Percentiles rank a stretch among this genome's conserved stretches.
These are phyloP conservation scores for Botrytis pseudocinerea DNA, from an alignment of 2,329 filamentous ascomycete genomes.

Conservation along the genomic window DNA sequence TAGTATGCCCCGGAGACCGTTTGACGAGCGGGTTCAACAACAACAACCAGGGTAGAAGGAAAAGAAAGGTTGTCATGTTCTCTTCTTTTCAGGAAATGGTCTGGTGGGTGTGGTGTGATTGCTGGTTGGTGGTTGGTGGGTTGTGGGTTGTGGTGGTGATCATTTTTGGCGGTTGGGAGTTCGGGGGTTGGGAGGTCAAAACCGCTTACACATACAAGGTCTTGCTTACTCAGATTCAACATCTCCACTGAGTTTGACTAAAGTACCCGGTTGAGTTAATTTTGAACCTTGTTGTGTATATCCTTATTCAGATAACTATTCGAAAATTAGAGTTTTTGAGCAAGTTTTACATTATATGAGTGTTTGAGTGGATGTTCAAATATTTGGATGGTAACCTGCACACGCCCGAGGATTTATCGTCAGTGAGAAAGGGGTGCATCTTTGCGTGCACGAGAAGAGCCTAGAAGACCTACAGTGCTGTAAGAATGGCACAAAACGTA, in stretches of 20 bases:
- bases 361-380: neutral
- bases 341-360: neutral
- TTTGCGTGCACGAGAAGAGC: neutral
- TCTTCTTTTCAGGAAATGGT: neutral
- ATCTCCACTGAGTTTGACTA: conserved; percentile 11
- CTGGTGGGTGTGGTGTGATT: conserved; percentile 10
- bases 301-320: neutral
- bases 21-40: neutral
- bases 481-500: neutral
- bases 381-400: neutral
- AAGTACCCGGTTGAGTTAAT: conserved; percentile 6
- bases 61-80: neutral
- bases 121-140: conserved; percentile 9
- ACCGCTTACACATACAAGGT: conserved; percentile 23
- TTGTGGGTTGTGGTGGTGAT: conserved; percentile 3
- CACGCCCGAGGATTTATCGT: neutral
- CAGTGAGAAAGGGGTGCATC: neutral
- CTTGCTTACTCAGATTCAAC: conserved; percentile 22
- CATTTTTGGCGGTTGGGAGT: conserved; percentile 8
- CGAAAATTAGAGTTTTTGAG: neutral
- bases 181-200: neutral
- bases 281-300: neutral
- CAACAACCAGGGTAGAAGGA: neutral
- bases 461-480: neutral
- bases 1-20: neutral